Percentiles rank a stretch among this genome's conserved stretches.
Conservation (phyloP, 805 yeast genomes). For the Wickerhamomyces rabaulensis region DNA sequence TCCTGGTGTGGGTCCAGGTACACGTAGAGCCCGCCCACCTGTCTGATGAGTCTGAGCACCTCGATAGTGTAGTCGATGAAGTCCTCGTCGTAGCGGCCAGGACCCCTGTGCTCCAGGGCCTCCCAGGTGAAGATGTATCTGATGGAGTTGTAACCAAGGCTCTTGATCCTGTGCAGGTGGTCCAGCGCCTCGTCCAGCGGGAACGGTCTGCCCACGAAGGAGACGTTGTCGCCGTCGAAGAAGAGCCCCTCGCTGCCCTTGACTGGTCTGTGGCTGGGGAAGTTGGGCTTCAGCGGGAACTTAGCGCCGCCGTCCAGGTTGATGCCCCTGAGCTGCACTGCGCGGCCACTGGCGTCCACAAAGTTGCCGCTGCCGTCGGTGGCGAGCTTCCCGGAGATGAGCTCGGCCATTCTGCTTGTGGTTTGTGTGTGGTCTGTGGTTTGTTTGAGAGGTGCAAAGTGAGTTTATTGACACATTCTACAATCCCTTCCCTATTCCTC, state of each 20-base stretch:
- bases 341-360: slow-evolving; percentile 49
- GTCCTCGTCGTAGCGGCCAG: slow-evolving; percentile 74
- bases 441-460: no score
- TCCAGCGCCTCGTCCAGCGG: slow-evolving; percentile 64
- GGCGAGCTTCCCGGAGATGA: slow-evolving; percentile 22
- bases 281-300: slow-evolving; percentile 55
- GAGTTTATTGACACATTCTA: no score
- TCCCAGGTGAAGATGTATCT: slow-evolving; percentile 87
- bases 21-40: slow-evolving; percentile 70
- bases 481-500: no score
- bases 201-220: slow-evolving; percentile 83
- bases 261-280: slow-evolving; percentile 32
- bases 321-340: slow-evolving; percentile 69
- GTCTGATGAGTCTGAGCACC: slow-evolving; percentile 49
- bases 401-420: not conserved
- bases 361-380: slow-evolving; percentile 53
- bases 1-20: slow-evolving; percentile 91
- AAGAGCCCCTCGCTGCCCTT: slow-evolving; percentile 37
- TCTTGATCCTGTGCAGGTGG: slow-evolving; percentile 66
- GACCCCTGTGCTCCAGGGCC: slow-evolving; percentile 85
- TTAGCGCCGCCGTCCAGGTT: slow-evolving; percentile 75
- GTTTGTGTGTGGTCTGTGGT: no score
- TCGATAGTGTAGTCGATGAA: slow-evolving; percentile 66
- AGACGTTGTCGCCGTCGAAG: slow-evolving; percentile 65
- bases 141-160: slow-evolving; percentile 78